These are phyloP conservation scores for Fonsecaea multimorphosa DNA, from an alignment of 2,329 filamentous ascomycete species.

Conservation along the genomic window DNA sequence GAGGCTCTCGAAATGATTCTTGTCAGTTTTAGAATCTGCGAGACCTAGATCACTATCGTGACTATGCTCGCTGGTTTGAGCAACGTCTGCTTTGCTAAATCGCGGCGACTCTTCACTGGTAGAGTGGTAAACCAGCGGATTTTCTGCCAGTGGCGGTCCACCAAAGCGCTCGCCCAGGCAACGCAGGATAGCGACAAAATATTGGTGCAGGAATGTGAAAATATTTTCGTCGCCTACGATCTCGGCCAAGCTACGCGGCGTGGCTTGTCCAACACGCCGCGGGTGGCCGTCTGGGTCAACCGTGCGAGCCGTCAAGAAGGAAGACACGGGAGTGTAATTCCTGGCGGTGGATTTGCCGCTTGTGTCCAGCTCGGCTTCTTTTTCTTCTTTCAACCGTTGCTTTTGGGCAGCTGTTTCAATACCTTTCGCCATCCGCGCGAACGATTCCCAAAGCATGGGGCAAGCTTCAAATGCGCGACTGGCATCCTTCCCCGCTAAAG, in stretches of 20 bases:
- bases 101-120: constrained; percentile 28
- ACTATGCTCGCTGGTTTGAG: neutral
- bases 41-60: neutral
- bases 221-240: constrained; percentile 65
- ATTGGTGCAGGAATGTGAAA: constrained; percentile 63
- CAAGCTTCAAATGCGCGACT: constrained; percentile 54
- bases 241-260: constrained; percentile 63
- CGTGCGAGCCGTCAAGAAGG: constrained; percentile 63
- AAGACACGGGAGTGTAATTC: constrained; percentile 62
- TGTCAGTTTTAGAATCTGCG: neutral
- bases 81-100: constrained; percentile 22
- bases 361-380: constrained; percentile 21
- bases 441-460: constrained; percentile 59
- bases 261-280: constrained; percentile 59
- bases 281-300: constrained; percentile 63
- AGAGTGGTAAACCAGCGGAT: constrained; percentile 51
- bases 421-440: constrained; percentile 60
- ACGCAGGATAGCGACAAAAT: constrained; percentile 59
- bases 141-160: constrained; percentile 50
- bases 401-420: constrained; percentile 57
- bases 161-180: constrained; percentile 56
- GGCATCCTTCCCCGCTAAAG: constrained; percentile 61
- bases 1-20: constrained; percentile 23
- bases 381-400: constrained; percentile 52
- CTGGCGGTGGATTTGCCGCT: constrained; percentile 22